phyloP scores from a whole-genome alignment of 2,329 filamentous ascomycete genomes.

The Hypoxylon sp. region DNA sequence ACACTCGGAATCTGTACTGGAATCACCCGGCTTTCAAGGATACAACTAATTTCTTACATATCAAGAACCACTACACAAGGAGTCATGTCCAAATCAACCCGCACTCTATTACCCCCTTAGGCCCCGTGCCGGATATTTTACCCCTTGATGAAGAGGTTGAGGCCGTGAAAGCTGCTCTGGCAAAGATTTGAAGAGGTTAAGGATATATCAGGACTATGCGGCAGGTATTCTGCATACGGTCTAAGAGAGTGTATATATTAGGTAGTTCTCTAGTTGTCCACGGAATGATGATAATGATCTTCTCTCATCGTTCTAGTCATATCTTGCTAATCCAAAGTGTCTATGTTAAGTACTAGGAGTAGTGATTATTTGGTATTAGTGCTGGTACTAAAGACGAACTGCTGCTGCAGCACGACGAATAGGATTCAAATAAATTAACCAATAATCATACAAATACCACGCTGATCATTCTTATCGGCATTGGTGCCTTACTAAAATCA shows the following conservation, averaged over 20 bases:
- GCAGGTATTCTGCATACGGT: too few species aligned
- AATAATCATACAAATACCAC: too few species aligned
- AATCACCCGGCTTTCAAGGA: slow-evolving; percentile 80
- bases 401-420: too few species aligned
- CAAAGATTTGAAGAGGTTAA: slow-evolving; percentile 4
- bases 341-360: not conserved
- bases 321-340: not conserved
- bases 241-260: too few species aligned
- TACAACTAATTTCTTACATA: slow-evolving; percentile 94
- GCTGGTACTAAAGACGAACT: too few species aligned
- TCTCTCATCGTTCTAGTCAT: not conserved
- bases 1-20: slow-evolving; percentile 91
- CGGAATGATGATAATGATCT: not conserved
- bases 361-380: too few species aligned
- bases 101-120: slow-evolving; percentile 82
- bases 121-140: slow-evolving; percentile 86
- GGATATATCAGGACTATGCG: not conserved
- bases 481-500: not conserved
- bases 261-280: not conserved
- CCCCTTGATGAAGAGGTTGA: slow-evolving; percentile 82
- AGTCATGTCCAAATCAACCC: slow-evolving; percentile 78
- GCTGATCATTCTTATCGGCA: not conserved
- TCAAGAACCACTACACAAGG: slow-evolving; percentile 81
- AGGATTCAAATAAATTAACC: too few species aligned
- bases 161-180: slow-evolving; percentile 59